phyloP scores from a whole-genome alignment of 192 early-diverging fungal genomes.

The Linnemannia elongata region DNA sequence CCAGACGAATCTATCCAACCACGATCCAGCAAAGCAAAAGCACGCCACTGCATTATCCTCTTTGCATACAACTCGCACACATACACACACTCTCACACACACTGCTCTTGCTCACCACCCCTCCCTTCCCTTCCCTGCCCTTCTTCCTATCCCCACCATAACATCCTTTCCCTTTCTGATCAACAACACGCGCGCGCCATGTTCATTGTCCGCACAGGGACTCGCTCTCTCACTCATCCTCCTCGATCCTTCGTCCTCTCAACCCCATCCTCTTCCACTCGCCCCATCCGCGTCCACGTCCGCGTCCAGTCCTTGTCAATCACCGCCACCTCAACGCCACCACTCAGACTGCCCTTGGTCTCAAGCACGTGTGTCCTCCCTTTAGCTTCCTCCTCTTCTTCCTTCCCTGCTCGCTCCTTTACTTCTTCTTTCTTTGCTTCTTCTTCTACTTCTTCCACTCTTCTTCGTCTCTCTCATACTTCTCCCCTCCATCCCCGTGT shows the following conservation, averaged over 20 bases:
- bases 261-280: neutral
- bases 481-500: neutral
- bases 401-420: neutral
- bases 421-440: conserved; percentile 1
- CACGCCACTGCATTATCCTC: too few species aligned
- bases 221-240: conserved; percentile 10
- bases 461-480: neutral
- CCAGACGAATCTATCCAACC: too few species aligned
- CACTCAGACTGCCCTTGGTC: neutral
- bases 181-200: conserved; percentile 22
- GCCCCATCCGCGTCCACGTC: neutral
- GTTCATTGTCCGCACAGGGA: conserved; percentile 56
- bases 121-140: too few species aligned
- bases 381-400: neutral
- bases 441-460: neutral
- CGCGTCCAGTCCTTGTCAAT: neutral
- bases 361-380: conserved; percentile 1
- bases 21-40: too few species aligned
- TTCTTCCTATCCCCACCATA: neutral
- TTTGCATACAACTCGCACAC: too few species aligned
- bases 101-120: neutral
- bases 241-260: conserved; percentile 5
- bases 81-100: too few species aligned
- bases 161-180: neutral
- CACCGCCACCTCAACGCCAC: neutral